Percentiles rank a stretch among this genome's conserved stretches.
Conservation (phyloP, 345 rosid species). For the Euphorbia peplus region DNA sequence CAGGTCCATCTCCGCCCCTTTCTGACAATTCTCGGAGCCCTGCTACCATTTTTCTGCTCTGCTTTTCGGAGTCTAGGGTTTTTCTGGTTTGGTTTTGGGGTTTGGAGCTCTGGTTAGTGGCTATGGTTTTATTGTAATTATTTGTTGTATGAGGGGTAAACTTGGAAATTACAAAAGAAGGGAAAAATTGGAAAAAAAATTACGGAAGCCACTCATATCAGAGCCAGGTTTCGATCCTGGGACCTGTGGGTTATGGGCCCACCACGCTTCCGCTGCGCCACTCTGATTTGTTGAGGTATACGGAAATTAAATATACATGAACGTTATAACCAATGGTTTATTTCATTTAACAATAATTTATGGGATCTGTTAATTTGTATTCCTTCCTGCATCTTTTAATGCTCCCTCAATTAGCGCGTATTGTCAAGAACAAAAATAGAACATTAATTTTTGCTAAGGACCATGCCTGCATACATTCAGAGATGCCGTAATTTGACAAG, state of each 20-base stretch:
- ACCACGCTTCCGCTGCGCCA: slow-evolving; percentile 40
- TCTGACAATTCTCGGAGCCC: slow-evolving; percentile 67
- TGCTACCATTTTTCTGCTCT: slow-evolving; percentile 39
- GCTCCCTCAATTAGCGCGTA: too few relatives aligned
- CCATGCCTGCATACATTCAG: too few relatives aligned
- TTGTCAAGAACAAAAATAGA: too few relatives aligned
- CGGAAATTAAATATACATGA: too few relatives aligned
- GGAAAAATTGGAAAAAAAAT: too few relatives aligned
- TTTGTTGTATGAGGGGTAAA: not conserved
- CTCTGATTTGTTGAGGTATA: slow-evolving; percentile 10
- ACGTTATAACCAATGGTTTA: too few relatives aligned
- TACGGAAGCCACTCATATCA: slow-evolving; percentile 12
- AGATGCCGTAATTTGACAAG: too few relatives aligned
- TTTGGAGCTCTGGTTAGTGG: slow-evolving; percentile 6
- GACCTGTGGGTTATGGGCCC: slow-evolving; percentile 44
- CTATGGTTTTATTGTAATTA: not conserved
- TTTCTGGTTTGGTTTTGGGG: not conserved
- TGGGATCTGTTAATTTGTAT: too few relatives aligned
- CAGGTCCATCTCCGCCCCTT: slow-evolving; percentile 55
- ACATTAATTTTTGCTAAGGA: too few relatives aligned
- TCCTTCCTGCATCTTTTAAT: too few relatives aligned
- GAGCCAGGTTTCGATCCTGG: slow-evolving; percentile 38
- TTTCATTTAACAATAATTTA: too few relatives aligned
- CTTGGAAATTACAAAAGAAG: too few relatives aligned
- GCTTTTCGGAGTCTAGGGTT: not conserved